A percentile compares a stretch with the other conserved stretches of the same genome.
These are phyloP conservation scores for Geosmithia flava DNA, from an alignment of 2,329 filamentous ascomycete genomes.

Conservation along the genomic window DNA sequence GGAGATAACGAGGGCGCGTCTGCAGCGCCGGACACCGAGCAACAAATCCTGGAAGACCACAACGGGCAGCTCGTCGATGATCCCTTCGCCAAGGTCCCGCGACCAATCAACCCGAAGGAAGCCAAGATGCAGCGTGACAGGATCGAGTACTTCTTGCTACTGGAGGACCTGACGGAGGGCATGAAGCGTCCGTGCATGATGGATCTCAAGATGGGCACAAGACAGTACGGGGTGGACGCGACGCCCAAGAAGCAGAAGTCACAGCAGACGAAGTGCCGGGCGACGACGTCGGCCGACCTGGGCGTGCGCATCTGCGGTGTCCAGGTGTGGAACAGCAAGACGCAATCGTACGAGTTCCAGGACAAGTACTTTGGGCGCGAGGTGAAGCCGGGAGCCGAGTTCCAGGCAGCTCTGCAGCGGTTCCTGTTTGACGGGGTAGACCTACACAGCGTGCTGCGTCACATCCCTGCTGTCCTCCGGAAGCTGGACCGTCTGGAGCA, in stretches of 20 bases:
- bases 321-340: constrained; percentile 85
- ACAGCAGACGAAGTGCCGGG: constrained; percentile 83
- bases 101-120: constrained; percentile 66
- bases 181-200: constrained; percentile 97
- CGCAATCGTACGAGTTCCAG: constrained; percentile 81
- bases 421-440: constrained; percentile 89
- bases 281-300: constrained; percentile 80
- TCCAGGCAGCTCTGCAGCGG: constrained; percentile 74
- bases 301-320: constrained; percentile 91
- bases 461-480: constrained; percentile 77
- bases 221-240: constrained; percentile 91
- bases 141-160: constrained; percentile 81
- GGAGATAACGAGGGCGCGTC: constrained; percentile 34
- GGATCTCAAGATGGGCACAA: constrained; percentile 96
- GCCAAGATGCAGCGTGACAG: constrained; percentile 54
- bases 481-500: constrained; percentile 75
- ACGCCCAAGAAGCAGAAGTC: constrained; percentile 85
- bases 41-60: constrained; percentile 1
- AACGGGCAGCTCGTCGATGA: constrained; percentile 3
- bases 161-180: constrained; percentile 90
- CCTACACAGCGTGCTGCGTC: constrained; percentile 64
- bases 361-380: constrained; percentile 96
- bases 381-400: constrained; percentile 76
- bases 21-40: neutral
- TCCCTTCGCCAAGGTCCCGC: constrained; percentile 28